Base-by-base conservation (phyloP, 805 yeast genomes). In the Candida endomychidarum region DNA sequence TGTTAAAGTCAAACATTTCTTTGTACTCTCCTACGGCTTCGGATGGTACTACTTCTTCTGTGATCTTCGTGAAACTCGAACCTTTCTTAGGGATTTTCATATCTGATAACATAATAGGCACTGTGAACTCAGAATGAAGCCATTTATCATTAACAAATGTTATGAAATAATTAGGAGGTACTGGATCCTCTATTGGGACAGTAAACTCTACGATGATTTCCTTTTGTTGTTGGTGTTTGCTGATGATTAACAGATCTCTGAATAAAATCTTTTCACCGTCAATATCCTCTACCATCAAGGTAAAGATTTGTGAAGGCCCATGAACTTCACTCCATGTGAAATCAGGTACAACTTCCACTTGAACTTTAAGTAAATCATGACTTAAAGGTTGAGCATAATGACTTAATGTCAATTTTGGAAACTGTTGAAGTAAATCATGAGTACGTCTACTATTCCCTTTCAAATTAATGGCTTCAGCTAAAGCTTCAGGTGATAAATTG, bases 241-340 rank as follows among this genome's bases (percentile, higher is more conserved):
- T 63, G 11, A 90, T 72, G 1, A 74, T 48, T 29, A 90, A 63
- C 2, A 65, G 54, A 38, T 84, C 89, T 22, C 62, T 47, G 52
- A 70, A 78, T n/a, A 91, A 63, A 14, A 90, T 72, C 38, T 67
- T 71, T 43, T 86, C 91, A 4, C 96, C 95, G 55, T 86, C 83
- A 35, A 85, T 74, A 53, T 90, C 96, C 54, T 88, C 96, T 2
- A 88, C 86, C 3, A 87, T 38, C 2, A 93, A 45, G 21, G 81
- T 58, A 51, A 89, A 93, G 5, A 76, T 63, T 54, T 90, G 91
- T 1, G 76, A 65, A 19, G 56, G 61, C 0, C 85, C 85, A 53
- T 89, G 96, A 2, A 82, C 43, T 4, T 56, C 57, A 57, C 86
- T 84, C 96, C 97, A 90, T 12, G 65, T 68, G 86, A 96, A 93